These are phyloP conservation scores for Stachybotrys chlorohalonatus DNA, from an alignment of 2,329 filamentous ascomycete genomes.

Conservation along the genomic window DNA sequence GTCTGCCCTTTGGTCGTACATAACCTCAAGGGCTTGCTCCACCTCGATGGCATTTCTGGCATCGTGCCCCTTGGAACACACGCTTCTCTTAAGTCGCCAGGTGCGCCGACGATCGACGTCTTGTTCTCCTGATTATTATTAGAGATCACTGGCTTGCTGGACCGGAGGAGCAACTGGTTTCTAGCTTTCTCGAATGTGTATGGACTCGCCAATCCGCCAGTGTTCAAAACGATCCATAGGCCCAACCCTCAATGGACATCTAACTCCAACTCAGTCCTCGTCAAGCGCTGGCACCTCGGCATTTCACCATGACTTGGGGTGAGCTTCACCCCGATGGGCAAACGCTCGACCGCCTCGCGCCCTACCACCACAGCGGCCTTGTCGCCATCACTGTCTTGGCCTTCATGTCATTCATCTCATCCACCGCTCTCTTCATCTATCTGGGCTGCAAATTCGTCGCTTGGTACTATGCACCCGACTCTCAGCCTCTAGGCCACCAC, in stretches of 20 bases:
- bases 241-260: too few species aligned
- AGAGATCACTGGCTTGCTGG: too few species aligned
- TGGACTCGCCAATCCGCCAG: neutral
- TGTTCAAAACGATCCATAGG: neutral
- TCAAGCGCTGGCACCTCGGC: too few species aligned
- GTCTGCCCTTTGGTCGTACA: neutral
- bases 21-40: neutral
- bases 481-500: conserved; percentile 2
- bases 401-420: conserved; percentile 19
- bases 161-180: neutral
- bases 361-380: conserved; percentile 15
- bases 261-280: too few species aligned
- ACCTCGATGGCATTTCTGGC: neutral
- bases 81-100: neutral
- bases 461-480: conserved; percentile 16
- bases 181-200: neutral
- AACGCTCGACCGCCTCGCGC: conserved; percentile 13
- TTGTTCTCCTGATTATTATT: neutral
- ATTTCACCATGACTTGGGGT: conserved; percentile 13
- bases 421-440: conserved; percentile 19
- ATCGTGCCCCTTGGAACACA: neutral
- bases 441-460: conserved; percentile 19
- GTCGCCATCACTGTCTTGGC: conserved; percentile 19
- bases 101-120: neutral
- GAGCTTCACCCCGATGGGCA: conserved; percentile 10